Evolutionary conservation across 371 early-diverging fungal species (phyloP), one percentile per base, ranked within the genome.

Genomic region (Mucor circinelloides): DNA sequence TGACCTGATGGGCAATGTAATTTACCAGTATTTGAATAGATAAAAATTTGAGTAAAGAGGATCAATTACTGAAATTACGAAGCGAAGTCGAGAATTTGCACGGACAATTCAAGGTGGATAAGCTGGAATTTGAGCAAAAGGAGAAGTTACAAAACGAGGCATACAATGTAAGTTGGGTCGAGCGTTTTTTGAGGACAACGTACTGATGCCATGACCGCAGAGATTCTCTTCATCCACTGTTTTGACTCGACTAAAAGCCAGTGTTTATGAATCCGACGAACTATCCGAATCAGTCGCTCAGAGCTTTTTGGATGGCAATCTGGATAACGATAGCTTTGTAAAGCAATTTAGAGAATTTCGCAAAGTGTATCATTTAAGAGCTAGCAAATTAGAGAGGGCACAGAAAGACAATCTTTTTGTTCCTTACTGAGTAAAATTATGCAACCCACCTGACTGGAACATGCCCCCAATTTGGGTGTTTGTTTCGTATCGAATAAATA

Each of bases 281-380:
- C 58, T 88, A 68, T 88, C 88, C 21, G 88, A 88, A 62, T 85
- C 85, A 3, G 78, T 88, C 1, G 84, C 85, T 12, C 87, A 86
- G 52, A 83, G 85, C 25, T 88, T 85, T 64, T 66, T 86, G 76
- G 88, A 88, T 44, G 87, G 87, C 42, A 85, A 81, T 46, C 50
- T 88, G 58, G 85, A 85, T 63, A 82, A 84, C 44, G 88, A 86
- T 13, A 77, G 75, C 1, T 88, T 88, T 72, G 86, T 86, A 10
- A 83, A 84, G 57, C 87, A 88, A 57, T 88, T 80, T 54, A 78
- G 85, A 52, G 88, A 88, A 7, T 70, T 86, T 34, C 77, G 87
- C 21, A 88, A 88, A 63, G 88, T 88, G 28, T 88, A 88, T 60
- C 88, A 88, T 75, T 64, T 88, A 59, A 78, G 87, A 63, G 85